These are phyloP conservation scores for Cystobasidium tubakii DNA, from an alignment of 768 basidiomycete genomes.

Conservation along the genomic window DNA sequence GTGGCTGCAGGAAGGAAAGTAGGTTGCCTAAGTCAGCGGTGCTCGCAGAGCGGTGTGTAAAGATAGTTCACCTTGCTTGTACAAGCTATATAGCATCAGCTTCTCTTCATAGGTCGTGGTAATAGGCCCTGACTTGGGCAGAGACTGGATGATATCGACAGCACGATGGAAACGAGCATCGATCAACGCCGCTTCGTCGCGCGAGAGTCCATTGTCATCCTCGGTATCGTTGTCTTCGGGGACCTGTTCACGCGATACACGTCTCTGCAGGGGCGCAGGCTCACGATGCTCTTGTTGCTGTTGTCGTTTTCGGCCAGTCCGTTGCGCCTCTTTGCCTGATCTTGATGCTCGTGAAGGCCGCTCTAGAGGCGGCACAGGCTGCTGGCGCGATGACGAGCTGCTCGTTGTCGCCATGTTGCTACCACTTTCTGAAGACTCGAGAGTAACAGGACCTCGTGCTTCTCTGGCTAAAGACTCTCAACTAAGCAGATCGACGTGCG, in stretches of 20 bases:
- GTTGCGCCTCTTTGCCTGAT: not conserved
- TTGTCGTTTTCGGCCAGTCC: not conserved
- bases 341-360: not conserved
- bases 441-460: too few relatives aligned
- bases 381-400: not conserved
- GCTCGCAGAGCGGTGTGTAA: not conserved
- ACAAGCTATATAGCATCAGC: conserved; percentile 72
- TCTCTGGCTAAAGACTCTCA: too few relatives aligned
- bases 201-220: not conserved
- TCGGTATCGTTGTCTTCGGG: not conserved
- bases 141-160: conserved; percentile 80
- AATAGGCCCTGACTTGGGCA: conserved; percentile 89
- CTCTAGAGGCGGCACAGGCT: not conserved
- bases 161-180: conserved; percentile 66
- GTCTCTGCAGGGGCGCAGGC: not conserved
- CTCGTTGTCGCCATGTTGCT: not conserved
- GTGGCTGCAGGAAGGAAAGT: conserved; percentile 17
- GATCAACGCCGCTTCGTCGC: not conserved
- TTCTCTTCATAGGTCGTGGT: conserved; percentile 96
- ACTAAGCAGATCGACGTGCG: too few relatives aligned
- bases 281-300: not conserved
- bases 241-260: not conserved
- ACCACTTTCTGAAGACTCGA: not conserved
- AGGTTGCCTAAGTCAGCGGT: not conserved
- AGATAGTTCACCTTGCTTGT: conserved; percentile 35